Evolutionary conservation across 345 rosid species (phyloP), one percentile per base, ranked within the genome.

Genomic region (Capsella bursapastoris): DNA sequence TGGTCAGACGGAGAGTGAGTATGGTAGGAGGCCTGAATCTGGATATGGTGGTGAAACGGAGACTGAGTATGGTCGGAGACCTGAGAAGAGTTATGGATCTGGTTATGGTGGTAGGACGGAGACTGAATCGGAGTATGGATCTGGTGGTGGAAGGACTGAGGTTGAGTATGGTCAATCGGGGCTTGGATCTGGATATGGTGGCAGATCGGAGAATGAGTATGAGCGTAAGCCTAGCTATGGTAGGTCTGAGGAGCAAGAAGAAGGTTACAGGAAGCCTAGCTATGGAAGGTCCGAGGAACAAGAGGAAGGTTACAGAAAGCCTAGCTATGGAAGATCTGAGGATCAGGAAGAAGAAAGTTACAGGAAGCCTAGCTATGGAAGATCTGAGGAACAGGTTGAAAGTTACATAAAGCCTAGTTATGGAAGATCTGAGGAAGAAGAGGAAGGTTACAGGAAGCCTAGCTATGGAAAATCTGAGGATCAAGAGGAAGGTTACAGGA

Each of bases 391-490:
- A 0, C 32, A 81, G 2, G 85, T 49, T 3, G 88, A 79, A 60
- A 73, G 74, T n/a, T 81, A 79, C 31, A 73, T 15, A 63, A 81
- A 73, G 65, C 82, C 82, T 5, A 68, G 78, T 10, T 82, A 80
- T 67, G 86, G 80, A 63, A 60, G 75, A 8, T 71, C 75, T 38
- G 68, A 63, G 35, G 77, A 57, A 0, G 43, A 57, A 2, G 78
- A 6, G 0, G 64, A 60, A 27, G 8, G 78, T 45, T 73, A 70
- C 7, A 64, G 9, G 3, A 64, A 65, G 6, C 77, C 77, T 6
- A 73, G 77, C n/a, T 73, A 53, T 52, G 71, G 78, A 62, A 64
- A 80, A 55, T 69, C 87, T 0, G 82, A 85, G 49, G 89, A 83
- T 0, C 57, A 48, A 3, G 27, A 48, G 5, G 88, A 79, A 64